phyloP scores from a whole-genome alignment of 768 basidiomycete genomes.

The Sporobolomyces phaffii region DNA sequence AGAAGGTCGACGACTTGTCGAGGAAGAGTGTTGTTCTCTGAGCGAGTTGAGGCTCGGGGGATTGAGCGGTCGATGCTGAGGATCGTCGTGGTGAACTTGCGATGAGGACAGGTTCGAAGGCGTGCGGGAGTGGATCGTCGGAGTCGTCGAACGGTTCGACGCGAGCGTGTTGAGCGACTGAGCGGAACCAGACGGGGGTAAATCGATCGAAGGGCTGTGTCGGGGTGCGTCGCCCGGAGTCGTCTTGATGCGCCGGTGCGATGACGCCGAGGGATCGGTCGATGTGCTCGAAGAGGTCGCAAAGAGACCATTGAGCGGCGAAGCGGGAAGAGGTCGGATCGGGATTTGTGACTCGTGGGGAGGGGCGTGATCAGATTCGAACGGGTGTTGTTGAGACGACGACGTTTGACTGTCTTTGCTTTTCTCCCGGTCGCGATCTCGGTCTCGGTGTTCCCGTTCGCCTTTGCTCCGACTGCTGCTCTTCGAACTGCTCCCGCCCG shows the following conservation, averaged over 20 bases:
- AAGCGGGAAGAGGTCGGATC: conserved; percentile 14
- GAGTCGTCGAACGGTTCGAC: neutral
- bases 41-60: conserved; percentile 6
- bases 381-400: neutral
- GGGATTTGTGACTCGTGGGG: neutral
- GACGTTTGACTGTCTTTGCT: neutral
- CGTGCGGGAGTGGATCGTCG: conserved; percentile 9
- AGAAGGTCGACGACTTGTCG: neutral
- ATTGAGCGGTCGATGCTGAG: neutral
- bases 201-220: neutral
- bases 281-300: neutral
- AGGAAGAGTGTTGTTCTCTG: neutral
- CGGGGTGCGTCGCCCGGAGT: conserved; percentile 16
- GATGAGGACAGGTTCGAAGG: neutral
- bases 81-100: neutral
- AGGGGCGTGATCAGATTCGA: too few relatives aligned
- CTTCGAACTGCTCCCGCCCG: neutral
- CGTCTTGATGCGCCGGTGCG: conserved; percentile 12
- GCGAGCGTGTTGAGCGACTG: conserved; percentile 13
- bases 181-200: conserved; percentile 4
- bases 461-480: conserved; percentile 4
- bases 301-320: conserved; percentile 1
- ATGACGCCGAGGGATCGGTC: neutral
- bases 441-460: conserved; percentile 12
- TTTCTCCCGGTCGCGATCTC: conserved; percentile 22